Evolutionary conservation across 148 eudicot species (phyloP).

Genomic region (Rhododendron simsii): DNA sequence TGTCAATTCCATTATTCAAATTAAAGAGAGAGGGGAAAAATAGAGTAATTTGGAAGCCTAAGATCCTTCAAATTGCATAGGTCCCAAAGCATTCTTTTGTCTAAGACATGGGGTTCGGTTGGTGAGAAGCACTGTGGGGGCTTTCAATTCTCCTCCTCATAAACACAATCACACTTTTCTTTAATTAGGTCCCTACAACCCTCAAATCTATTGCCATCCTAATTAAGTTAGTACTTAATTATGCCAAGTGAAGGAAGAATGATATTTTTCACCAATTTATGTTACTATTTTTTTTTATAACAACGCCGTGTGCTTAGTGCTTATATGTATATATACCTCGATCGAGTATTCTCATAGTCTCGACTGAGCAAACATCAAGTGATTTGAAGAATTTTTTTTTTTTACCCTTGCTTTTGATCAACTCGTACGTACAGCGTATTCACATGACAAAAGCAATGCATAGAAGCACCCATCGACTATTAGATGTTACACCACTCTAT

Average conservation of each 20-base stretch:
- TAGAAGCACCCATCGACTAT: neutral
- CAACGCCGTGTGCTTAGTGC: neutral
- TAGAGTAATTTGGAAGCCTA: constrained; percentile 12
- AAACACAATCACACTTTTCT: constrained; percentile 20
- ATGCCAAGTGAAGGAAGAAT: neutral
- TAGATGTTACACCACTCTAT: no score
- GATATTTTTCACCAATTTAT: neutral
- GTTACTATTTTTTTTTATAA: neutral
- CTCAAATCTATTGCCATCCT: neutral
- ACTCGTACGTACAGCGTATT: neutral
- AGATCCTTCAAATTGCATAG: constrained; percentile 22
- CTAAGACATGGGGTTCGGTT: constrained; percentile 29
- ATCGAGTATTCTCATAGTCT: neutral
- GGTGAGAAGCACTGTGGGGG: constrained; percentile 33
- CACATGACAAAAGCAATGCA: neutral
- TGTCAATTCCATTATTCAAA: constrained; percentile 2
- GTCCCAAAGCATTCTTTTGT: constrained; percentile 8
- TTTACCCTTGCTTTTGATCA: neutral
- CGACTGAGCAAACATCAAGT: neutral
- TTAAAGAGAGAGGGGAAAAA: neutral
- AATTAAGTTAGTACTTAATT: no score
- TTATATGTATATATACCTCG: neutral
- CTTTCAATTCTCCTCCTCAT: constrained; percentile 23
- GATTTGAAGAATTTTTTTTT: no score
- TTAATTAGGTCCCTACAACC: neutral